A percentile compares a stretch with the other conserved stretches of the same genome.
These are phyloP conservation scores for Ceratocystis huliohia DNA, from an alignment of 2,329 filamentous ascomycete genomes.

Conservation along the genomic window DNA sequence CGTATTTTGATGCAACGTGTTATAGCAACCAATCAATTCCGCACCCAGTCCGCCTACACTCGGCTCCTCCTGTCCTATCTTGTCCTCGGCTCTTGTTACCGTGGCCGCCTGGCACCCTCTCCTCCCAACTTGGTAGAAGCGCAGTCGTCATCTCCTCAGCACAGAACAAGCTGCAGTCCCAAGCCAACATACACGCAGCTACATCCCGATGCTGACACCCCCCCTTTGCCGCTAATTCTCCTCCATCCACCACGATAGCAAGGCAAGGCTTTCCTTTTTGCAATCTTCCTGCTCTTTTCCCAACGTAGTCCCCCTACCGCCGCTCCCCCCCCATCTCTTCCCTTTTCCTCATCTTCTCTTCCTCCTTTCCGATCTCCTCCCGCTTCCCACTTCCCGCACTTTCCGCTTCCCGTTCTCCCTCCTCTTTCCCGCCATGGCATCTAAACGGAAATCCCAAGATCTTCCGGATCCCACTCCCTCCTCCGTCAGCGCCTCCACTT, in stretches of 20 bases:
- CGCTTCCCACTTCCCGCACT: not conserved
- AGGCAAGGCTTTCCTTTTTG: not conserved
- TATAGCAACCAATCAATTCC: not conserved
- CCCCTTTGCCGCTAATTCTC: not conserved
- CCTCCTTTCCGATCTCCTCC: not conserved
- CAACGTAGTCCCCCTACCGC: not conserved
- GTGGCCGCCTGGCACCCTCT: not conserved
- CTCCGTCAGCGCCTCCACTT: slow-evolving; percentile 23
- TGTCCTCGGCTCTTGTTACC: not conserved
- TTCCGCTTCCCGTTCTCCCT: not conserved
- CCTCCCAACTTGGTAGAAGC: not conserved
- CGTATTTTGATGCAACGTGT: not conserved
- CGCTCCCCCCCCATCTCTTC: not conserved
- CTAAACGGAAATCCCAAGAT: slow-evolving; percentile 30
- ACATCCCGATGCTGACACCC: not conserved
- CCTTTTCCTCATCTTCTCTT: not conserved
- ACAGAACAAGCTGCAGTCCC: not conserved
- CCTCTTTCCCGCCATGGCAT: slow-evolving; percentile 28
- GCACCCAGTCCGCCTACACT: not conserved
- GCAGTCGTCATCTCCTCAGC: not conserved
- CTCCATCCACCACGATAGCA: not conserved
- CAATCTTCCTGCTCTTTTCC: not conserved
- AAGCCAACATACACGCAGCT: not conserved
- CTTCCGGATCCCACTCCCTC: slow-evolving; percentile 20
- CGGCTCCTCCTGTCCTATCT: not conserved